A percentile compares a stretch with the other conserved stretches of the same genome.
These are phyloP conservation scores for Avena eriantha DNA, from an alignment of 176 grass and related monocot genomes.

Conservation along the genomic window DNA sequence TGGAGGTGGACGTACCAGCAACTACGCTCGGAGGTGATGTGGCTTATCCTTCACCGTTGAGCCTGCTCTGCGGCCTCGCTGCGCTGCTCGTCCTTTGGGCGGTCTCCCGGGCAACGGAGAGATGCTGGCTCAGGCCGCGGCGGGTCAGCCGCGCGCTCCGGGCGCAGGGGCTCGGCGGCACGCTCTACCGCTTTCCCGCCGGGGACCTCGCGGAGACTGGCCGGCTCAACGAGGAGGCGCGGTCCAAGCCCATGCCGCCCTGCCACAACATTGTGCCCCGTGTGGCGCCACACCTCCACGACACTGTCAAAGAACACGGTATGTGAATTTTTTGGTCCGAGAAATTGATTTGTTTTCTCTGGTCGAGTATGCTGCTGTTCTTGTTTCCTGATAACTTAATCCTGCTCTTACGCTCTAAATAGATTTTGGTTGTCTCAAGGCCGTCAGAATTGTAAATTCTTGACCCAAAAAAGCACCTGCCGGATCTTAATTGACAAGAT, in stretches of 20 bases:
- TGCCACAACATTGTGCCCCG: constrained; percentile 62
- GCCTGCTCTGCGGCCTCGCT: constrained; percentile 20
- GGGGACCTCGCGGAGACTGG: constrained; percentile 59
- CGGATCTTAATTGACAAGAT: background rate
- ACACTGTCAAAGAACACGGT: constrained; percentile 54
- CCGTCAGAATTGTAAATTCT: background rate
- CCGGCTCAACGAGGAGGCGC: constrained; percentile 55
- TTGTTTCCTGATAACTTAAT: background rate
- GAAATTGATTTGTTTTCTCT: background rate
- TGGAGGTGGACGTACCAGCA: constrained; percentile 12
- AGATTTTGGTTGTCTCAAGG: background rate
- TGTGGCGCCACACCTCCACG: constrained; percentile 40
- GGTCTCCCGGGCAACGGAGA: constrained; percentile 10
- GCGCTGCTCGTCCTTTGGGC: constrained; percentile 36
- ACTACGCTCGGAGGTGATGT: background rate
- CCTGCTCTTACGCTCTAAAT: background rate
- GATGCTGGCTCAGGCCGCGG: constrained; percentile 52
- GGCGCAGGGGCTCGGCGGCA: constrained; percentile 69
- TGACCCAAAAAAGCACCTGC: background rate
- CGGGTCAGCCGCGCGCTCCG: constrained; percentile 52
- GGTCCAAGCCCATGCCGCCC: constrained; percentile 59
- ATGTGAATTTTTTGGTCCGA: background rate
- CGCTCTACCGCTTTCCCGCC: constrained; percentile 46
- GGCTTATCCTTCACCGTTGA: constrained; percentile 12
- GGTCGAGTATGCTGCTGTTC: background rate